Evolutionary conservation across 225 moss, liverwort and hornwort genomes (phyloP), one percentile per base, ranked within the genome.

Genomic region (Antitrichia curtipendula): DNA sequence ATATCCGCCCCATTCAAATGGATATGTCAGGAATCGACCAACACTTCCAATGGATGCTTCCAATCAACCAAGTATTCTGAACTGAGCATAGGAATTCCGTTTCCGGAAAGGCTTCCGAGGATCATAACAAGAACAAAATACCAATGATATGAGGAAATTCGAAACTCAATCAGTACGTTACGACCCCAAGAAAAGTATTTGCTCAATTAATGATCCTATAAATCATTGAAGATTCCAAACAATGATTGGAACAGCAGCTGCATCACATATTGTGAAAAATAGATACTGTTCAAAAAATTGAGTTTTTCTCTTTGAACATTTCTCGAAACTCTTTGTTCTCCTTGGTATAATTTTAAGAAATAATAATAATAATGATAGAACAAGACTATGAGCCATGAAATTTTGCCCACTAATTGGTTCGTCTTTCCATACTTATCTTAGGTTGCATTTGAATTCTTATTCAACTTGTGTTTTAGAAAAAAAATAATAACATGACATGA

Each of bases 391-490:
- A 45, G 10, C 17, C 43, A 45, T 28, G 6, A 13, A 50, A 2
- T 32, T 20, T 8, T 50, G 12, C 7, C 4, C 3, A 12, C 1
- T 31, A 20, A 19, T 50, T 50, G 20, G 4, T 32, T 7, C 12
- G 21, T 21, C 12, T 50, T 75, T 50, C 34, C 13, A 50, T 50
- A 34, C 13, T 21, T 13, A 13, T 13, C 0, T 34, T 13, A 34
- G 2, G 21, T 75, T 34, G 5, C 34, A 32, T 34, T 75, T 50
- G 5, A 75, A 50, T 75, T 75, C 8, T 50, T 34, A 3, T 18
- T 45, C 29, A 47, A 29, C 1, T 17, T 0, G 0, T 28, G 3
- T 19, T 9, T 15, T 9, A n/a, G n/a, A n/a, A n/a, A n/a, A 16
- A 16, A 16, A 16, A 32, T 7, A 23, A 49, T 12, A 50, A 13